These are phyloP conservation scores for Spergularia bocconei DNA, from an alignment of 148 eudicot species.

Conservation along the genomic window DNA sequence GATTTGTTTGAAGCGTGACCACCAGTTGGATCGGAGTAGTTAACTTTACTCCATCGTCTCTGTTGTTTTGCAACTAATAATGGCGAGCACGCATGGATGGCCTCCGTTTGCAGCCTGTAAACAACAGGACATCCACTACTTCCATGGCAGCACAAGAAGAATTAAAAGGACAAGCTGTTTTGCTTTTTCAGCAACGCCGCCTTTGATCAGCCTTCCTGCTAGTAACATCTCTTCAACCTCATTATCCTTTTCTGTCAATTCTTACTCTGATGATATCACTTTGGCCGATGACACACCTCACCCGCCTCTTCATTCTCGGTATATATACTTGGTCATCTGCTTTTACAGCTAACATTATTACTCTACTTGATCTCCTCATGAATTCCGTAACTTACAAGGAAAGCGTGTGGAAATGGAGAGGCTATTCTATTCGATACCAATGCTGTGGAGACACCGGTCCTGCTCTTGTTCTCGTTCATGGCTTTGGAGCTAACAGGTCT, in stretches of 20 bases:
- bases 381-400: neutral
- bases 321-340: neutral
- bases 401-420: constrained; percentile 87
- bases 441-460: constrained; percentile 72
- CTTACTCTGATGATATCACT: neutral
- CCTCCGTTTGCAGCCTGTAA: no score
- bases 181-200: no score
- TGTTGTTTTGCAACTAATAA: no score
- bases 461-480: constrained; percentile 80
- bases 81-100: no score
- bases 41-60: no score
- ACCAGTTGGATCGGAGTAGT: no score
- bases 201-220: no score
- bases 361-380: neutral
- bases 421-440: constrained; percentile 84
- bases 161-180: no score
- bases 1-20: no score
- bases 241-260: neutral
- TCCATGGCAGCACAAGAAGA: no score
- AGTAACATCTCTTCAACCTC: neutral
- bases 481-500: constrained; percentile 99
- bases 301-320: constrained; percentile 20
- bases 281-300: neutral
- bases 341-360: neutral
- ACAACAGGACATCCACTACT: no score